These are phyloP conservation scores for Gymnopilus junonius DNA, from an alignment of 768 basidiomycete species.

Conservation along the genomic window DNA sequence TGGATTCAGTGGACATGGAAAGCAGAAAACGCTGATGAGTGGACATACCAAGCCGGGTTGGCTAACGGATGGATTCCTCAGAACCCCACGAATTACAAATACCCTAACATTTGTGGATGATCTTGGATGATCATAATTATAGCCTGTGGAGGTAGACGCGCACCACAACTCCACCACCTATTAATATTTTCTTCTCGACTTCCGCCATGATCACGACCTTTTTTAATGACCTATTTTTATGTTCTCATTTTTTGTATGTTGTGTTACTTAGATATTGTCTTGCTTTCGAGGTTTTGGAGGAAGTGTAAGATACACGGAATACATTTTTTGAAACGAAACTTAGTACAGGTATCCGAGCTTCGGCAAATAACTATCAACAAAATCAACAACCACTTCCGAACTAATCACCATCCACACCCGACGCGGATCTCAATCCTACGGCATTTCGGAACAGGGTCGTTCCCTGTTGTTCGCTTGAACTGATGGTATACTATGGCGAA, in stretches of 20 bases:
- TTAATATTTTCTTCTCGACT: not conserved
- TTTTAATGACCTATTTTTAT: not conserved
- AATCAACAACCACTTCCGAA: not conserved
- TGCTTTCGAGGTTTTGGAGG: not conserved
- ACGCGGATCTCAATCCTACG: not conserved
- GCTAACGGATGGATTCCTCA: slow-evolving; percentile 84
- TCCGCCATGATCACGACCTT: not conserved
- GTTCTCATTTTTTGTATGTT: not conserved
- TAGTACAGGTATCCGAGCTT: too few species aligned
- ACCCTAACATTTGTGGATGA: slow-evolving; percentile 67
- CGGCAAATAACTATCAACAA: too few species aligned
- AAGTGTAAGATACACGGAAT: not conserved
- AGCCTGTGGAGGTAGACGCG: not conserved
- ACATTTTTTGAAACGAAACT: not conserved
- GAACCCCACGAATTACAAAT: slow-evolving; percentile 49
- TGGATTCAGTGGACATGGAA: slow-evolving; percentile 92
- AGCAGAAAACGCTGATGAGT: slow-evolving; percentile 82
- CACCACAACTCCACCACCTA: not conserved
- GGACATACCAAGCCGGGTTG: slow-evolving; percentile 87
- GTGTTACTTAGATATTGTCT: not conserved
- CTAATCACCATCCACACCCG: not conserved
- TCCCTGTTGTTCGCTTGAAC: not conserved
- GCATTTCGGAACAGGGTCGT: not conserved
- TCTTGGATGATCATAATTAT: slow-evolving; percentile 41
- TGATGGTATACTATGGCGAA: not conserved